Evolutionary conservation across 1,139 yeast genomes (phyloP).

Genomic region (Hanseniaspora uvarum): DNA sequence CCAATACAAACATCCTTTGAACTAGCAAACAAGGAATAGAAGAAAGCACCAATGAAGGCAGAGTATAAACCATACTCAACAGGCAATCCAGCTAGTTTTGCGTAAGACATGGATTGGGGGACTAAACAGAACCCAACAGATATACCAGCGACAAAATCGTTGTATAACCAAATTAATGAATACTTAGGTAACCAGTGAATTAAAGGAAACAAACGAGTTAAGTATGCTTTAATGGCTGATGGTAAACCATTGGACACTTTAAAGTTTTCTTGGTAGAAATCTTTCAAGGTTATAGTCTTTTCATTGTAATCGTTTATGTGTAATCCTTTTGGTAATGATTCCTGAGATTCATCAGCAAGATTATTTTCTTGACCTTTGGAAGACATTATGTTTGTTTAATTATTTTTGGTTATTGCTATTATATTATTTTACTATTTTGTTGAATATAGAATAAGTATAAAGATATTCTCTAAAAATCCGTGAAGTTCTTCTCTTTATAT

Average conservation of each 20-base stretch:
- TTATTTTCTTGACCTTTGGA: background rate
- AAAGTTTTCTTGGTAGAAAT: constrained; percentile 24
- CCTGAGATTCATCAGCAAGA: background rate
- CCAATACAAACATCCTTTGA: constrained; percentile 94
- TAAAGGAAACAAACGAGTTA: constrained; percentile 65
- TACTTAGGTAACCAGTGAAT: constrained; percentile 74
- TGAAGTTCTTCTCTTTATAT: background rate
- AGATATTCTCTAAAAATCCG: background rate
- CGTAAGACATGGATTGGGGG: constrained; percentile 94
- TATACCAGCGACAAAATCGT: constrained; percentile 83
- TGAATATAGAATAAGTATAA: too few relatives aligned
- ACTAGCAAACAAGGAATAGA: constrained; percentile 84
- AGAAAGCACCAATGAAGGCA: constrained; percentile 81
- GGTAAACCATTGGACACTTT: constrained; percentile 20
- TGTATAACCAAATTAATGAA: constrained; percentile 64
- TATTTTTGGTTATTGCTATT: background rate
- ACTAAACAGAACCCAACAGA: constrained; percentile 89
- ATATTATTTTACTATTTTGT: background rate
- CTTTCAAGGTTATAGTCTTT: constrained; percentile 22
- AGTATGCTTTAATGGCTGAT: constrained; percentile 33
- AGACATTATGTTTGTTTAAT: too few relatives aligned
- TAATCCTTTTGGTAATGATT: background rate
- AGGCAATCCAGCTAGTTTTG: constrained; percentile 69
- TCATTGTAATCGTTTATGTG: constrained; percentile 23
- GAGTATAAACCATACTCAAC: constrained; percentile 86